Percentiles rank a stretch among this genome's conserved stretches.
phyloP scores from a whole-genome alignment of 2,329 filamentous ascomycete genomes.

The Metarhizium anisopliae region DNA sequence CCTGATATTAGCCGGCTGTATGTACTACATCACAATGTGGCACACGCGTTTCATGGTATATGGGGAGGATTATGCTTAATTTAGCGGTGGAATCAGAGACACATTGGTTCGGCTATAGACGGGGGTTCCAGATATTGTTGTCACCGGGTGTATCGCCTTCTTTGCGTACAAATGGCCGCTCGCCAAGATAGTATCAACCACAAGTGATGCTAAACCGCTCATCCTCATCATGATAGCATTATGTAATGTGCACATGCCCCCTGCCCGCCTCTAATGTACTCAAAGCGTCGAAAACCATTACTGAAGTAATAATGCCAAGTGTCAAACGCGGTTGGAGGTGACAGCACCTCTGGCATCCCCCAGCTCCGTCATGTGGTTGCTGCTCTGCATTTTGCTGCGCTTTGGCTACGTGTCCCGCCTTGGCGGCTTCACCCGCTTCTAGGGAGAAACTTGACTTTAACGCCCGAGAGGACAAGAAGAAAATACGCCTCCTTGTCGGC shows the following conservation, averaged over 20 bases:
- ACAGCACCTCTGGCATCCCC: neutral
- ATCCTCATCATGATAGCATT: neutral
- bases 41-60: no score
- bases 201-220: neutral
- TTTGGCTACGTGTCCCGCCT: neutral
- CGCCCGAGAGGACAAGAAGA: conserved; percentile 41
- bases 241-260: neutral
- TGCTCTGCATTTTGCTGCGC: neutral
- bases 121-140: no score
- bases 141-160: no score
- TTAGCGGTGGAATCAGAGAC: no score
- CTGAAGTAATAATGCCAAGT: neutral
- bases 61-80: no score
- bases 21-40: no score
- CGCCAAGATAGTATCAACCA: neutral
- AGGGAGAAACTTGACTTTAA: conserved; percentile 29
- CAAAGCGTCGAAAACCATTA: neutral
- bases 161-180: no score
- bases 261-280: neutral
- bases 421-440: neutral
- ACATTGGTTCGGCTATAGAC: no score
- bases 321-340: neutral
- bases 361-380: neutral
- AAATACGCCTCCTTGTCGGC: conserved; percentile 37
- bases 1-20: no score